Percentiles rank a stretch among this genome's conserved stretches.
phyloP scores from a whole-genome alignment of 2,329 filamentous ascomycete species.

The Calonectria pseudoturangicola region DNA sequence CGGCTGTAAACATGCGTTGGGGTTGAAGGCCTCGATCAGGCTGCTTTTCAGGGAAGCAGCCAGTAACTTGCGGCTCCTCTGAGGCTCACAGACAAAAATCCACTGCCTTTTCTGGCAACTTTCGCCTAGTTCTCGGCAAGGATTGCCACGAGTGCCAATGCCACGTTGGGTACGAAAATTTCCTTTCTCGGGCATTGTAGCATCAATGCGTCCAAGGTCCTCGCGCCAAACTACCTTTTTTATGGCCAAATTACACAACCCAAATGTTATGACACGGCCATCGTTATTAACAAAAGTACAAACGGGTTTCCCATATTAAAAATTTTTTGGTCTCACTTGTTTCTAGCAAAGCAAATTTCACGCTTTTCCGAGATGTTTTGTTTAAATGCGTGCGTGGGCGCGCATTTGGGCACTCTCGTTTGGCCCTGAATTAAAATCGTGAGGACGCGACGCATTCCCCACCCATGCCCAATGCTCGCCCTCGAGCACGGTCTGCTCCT shows the following conservation, averaged over 20 bases:
- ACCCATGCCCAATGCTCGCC: neutral
- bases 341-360: neutral
- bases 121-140: slow-evolving; percentile 7
- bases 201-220: neutral
- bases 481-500: neutral
- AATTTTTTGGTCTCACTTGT: neutral
- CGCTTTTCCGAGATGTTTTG: neutral
- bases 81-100: neutral
- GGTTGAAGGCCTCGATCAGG: neutral
- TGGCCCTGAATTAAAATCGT: neutral
- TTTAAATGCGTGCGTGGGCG: no score
- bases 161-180: neutral
- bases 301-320: neutral
- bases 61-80: neutral
- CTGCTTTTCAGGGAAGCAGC: neutral
- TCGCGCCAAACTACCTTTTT: neutral
- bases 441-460: neutral
- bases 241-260: neutral
- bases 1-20: neutral
- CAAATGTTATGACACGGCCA: no score
- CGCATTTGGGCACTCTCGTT: neutral
- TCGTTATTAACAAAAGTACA: neutral
- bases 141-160: neutral
- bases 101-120: neutral
- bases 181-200: neutral